Evolutionary conservation across 2,329 filamentous ascomycete species (phyloP).

Genomic region (Clonostachys byssicola): DNA sequence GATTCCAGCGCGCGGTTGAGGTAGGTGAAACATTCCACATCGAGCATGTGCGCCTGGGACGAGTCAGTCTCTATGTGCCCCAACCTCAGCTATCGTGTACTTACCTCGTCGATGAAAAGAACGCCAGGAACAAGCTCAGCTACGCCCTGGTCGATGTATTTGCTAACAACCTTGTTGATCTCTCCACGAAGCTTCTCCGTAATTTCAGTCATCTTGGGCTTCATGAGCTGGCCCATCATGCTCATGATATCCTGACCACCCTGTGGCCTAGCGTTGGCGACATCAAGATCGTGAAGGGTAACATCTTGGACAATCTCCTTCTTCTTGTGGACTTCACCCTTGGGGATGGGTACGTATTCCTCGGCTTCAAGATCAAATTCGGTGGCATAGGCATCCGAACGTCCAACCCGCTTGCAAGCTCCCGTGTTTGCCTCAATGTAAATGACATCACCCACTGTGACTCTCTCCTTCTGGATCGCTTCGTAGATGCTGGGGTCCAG

Average conservation of each 20-base stretch:
- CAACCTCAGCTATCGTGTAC: slow-evolving; percentile 1
- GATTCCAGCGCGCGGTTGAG: slow-evolving; percentile 97
- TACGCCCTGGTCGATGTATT: slow-evolving; percentile 97
- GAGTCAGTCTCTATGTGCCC: slow-evolving; percentile 5
- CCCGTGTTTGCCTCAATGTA: slow-evolving; percentile 99
- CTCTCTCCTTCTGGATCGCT: slow-evolving; percentile 96
- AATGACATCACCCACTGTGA: slow-evolving; percentile 93
- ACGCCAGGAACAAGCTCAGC: slow-evolving; percentile 98
- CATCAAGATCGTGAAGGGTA: slow-evolving; percentile 91
- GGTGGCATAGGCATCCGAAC: slow-evolving; percentile 94
- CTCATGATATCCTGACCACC: slow-evolving; percentile 99
- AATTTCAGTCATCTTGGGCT: slow-evolving; percentile 99
- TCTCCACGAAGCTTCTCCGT: slow-evolving; percentile 93
- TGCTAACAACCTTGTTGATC: slow-evolving; percentile 99
- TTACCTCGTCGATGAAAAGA: slow-evolving; percentile 96
- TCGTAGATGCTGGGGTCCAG: slow-evolving; percentile 98
- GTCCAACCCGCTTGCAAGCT: slow-evolving; percentile 92
- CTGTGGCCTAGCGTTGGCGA: slow-evolving; percentile 91
- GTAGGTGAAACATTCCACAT: slow-evolving; percentile 98
- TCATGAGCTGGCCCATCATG: slow-evolving; percentile 99
- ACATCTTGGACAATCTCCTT: slow-evolving; percentile 99
- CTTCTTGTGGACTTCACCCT: slow-evolving; percentile 99
- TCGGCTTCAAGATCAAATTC: slow-evolving; percentile 98
- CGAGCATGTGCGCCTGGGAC: slow-evolving; percentile 92
- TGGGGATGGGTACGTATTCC: slow-evolving; percentile 97